Base-by-base conservation (phyloP, 2,329 filamentous ascomycete genomes). In the Sporothrix schenckii region DNA sequence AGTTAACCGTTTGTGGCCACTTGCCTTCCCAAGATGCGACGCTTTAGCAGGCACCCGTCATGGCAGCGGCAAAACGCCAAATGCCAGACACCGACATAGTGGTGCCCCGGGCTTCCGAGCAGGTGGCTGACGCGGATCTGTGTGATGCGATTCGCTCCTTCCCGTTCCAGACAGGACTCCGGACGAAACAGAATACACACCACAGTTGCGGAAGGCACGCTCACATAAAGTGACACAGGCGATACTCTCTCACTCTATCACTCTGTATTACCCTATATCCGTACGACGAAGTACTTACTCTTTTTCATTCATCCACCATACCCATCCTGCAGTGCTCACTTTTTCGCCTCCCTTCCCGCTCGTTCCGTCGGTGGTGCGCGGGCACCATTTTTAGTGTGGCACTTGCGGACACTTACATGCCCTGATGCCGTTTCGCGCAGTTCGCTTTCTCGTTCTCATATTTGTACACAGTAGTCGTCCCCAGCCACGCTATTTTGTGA, bases 161-260 rank as follows among this genome's bases (percentile, higher is more conserved):
- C 53, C 61, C 63, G 61, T 58, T 70, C 53, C 9, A 69, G 67
- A 44, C 56, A 6, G 27, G 67, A 52, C 67, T 61, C 67, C 44
- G 67, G 27, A 52, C 44, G 67, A 68, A 60, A 52, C 67, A 30
- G 34, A 34, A 24, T n/a, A 49, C 63, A 21, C 14, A 61, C 24
- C 54, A 39, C 5, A 50, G 11, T 24, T 10, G 39, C 53, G 41
- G 44, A 41, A 54, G 65, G 14, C 41, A 44, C 41, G 14, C 41
- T 44, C 41, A 39, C 61, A 47, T 52, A 44, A 39, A 52, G 61
- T 66, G 61, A 21, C 61, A 66, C 61, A 52, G 13, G 30, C 60
- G 47, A 6, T 44, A 14, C 41, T 44, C 41, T 44, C 27, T n/a
- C 30, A 21, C 21, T 27, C 21, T n/a, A 1, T 41, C 10, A n/a